These are phyloP conservation scores for Fraxinus baroniana DNA, from an alignment of 305 asterid genomes.

Conservation along the genomic window DNA sequence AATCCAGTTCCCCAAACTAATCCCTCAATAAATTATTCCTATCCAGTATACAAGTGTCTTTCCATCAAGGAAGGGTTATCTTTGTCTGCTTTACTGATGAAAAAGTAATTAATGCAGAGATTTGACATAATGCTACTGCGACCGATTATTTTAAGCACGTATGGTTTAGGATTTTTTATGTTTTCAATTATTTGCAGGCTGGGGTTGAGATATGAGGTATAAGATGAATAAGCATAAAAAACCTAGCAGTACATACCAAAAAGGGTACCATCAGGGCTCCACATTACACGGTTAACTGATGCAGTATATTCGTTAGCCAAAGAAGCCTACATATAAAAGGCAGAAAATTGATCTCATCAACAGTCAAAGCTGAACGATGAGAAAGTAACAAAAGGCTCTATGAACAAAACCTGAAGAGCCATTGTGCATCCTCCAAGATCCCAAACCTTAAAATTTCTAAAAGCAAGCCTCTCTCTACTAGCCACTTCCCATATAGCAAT, in stretches of 20 bases:
- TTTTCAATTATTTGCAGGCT: not conserved
- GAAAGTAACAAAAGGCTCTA: slow-evolving; percentile 6
- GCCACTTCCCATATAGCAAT: slow-evolving; percentile 63
- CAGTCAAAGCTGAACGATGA: slow-evolving; percentile 10
- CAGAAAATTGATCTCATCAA: slow-evolving; percentile 7
- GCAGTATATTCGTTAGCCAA: slow-evolving; percentile 59
- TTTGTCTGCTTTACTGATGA: not conserved
- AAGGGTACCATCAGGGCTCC: slow-evolving; percentile 68
- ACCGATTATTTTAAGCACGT: slow-evolving; percentile 1
- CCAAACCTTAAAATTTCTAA: slow-evolving; percentile 59
- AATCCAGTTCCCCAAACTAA: not conserved
- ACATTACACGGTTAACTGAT: slow-evolving; percentile 63
- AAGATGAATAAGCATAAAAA: not conserved
- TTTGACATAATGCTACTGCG: not conserved
- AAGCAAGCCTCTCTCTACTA: slow-evolving; percentile 41
- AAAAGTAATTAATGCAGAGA: not conserved
- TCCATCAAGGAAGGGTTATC: not conserved
- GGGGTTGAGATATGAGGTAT: not conserved
- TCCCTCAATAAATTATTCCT: not conserved
- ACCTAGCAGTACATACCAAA: slow-evolving; percentile 41
- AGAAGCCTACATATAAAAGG: slow-evolving; percentile 45
- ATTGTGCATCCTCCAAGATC: slow-evolving; percentile 45
- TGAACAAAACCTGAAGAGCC: slow-evolving; percentile 51
- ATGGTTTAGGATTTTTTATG: not conserved
- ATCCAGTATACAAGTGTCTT: not conserved